Conservation (phyloP, 2,329 filamentous ascomycete species). For the Metarhizium brunneum region DNA sequence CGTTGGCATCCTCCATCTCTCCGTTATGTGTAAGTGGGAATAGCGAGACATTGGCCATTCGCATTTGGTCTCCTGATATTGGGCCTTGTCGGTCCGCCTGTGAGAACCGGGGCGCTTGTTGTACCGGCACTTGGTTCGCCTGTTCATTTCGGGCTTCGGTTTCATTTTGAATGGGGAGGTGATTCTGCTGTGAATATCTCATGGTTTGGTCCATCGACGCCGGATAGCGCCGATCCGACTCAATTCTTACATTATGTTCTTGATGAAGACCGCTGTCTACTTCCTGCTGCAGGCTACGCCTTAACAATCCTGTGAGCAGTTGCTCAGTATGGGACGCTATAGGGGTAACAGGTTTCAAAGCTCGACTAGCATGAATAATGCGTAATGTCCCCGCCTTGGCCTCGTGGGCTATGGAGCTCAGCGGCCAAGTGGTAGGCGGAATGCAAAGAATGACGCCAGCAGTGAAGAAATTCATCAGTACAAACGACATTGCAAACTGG, state of each 20-base stretch:
- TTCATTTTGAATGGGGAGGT: neutral
- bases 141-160: neutral
- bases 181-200: neutral
- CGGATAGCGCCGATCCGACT: neutral
- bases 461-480: constrained; percentile 12
- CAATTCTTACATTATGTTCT: neutral
- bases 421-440: constrained; percentile 17
- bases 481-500: constrained; percentile 13
- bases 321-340: constrained; percentile 4
- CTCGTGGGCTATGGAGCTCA: constrained; percentile 17
- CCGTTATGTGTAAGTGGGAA: neutral
- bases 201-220: neutral
- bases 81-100: neutral
- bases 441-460: constrained; percentile 19
- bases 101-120: neutral
- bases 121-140: neutral
- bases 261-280: constrained; percentile 3
- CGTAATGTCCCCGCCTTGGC: constrained; percentile 19
- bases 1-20: neutral
- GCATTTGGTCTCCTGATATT: neutral
- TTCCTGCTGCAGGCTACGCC: constrained; percentile 2
- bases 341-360: constrained; percentile 5
- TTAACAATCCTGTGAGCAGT: constrained; percentile 1
- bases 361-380: constrained; percentile 17
- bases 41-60: neutral